Conservation (phyloP, 352 stramenopile genomes). For the Phytopythium sindhum region DNA sequence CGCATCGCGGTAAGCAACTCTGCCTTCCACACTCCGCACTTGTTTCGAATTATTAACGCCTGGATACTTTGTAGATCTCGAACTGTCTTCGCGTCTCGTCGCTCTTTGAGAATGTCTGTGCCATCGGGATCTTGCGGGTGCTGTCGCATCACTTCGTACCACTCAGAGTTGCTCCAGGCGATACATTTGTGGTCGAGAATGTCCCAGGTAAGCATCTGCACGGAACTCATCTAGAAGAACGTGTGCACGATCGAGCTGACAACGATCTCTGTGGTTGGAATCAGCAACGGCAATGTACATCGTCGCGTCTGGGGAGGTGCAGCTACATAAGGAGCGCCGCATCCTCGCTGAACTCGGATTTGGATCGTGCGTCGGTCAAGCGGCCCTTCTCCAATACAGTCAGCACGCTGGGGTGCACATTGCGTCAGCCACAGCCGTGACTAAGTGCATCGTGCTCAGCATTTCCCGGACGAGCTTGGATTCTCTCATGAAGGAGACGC, state of each 20-base stretch:
- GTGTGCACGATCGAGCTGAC: background rate
- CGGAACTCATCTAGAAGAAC: background rate
- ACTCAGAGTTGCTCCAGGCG: conserved; percentile 35
- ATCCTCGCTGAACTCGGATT: conserved; percentile 64
- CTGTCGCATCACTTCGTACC: conserved; percentile 80
- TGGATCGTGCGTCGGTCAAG: conserved; percentile 75
- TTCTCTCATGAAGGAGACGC: conserved; percentile 67
- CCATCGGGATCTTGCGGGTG: conserved; percentile 70
- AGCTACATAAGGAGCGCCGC: conserved; percentile 72
- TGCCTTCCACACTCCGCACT: background rate
- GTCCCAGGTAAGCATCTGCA: conserved; percentile 35
- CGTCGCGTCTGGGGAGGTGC: conserved; percentile 61
- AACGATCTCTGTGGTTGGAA: background rate
- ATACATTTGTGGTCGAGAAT: conserved; percentile 65
- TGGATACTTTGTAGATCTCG: conserved; percentile 49
- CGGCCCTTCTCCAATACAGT: conserved; percentile 60
- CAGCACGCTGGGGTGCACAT: conserved; percentile 68
- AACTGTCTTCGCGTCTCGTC: conserved; percentile 79
- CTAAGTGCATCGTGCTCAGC: conserved; percentile 67
- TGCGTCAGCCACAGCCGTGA: conserved; percentile 62
- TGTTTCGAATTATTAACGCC: too few species aligned
- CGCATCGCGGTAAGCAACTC: conserved; percentile 51
- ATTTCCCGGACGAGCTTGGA: conserved; percentile 69
- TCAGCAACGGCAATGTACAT: conserved; percentile 78
- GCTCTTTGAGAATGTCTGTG: conserved; percentile 78